Conservation (phyloP, 202 grass and related monocot species). For the Schoenoplectus triqueter region DNA sequence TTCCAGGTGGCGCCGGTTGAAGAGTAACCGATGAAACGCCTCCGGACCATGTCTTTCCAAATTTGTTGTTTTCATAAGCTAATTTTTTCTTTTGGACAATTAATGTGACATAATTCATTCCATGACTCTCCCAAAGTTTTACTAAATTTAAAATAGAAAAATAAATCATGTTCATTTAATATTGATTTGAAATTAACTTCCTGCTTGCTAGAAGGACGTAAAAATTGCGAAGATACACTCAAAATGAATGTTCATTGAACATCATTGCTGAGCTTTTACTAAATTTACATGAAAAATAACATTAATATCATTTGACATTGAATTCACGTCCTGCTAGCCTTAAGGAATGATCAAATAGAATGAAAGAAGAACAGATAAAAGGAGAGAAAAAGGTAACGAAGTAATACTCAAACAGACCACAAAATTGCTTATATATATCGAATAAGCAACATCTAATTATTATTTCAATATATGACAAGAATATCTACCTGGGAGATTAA, state of each 20-base stretch:
- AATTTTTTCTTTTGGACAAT: slow-evolving; percentile 9
- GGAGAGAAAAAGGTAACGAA: neutral
- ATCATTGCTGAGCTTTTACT: slow-evolving; percentile 10
- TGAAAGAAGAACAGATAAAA: neutral
- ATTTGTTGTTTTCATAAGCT: slow-evolving; percentile 32
- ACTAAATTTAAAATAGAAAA: slow-evolving; percentile 26
- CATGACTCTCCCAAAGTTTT: slow-evolving; percentile 15
- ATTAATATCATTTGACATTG: neutral
- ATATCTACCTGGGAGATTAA: neutral
- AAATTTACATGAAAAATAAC: slow-evolving; percentile 12
- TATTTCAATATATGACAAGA: neutral
- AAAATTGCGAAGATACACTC: neutral
- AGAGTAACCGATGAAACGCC: slow-evolving; percentile 37
- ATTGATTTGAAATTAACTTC: slow-evolving; percentile 26
- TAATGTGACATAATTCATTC: slow-evolving; percentile 27
- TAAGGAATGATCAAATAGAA: neutral
- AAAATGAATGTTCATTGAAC: neutral
- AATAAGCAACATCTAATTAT: slow-evolving; percentile 11
- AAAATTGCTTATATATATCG: neutral
- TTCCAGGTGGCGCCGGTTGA: neutral
- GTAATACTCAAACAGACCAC: neutral
- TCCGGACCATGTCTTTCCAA: neutral
- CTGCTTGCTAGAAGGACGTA: neutral
- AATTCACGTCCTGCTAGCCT: neutral
- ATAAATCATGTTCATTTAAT: slow-evolving; percentile 28